Conservation (phyloP, 2,329 filamentous ascomycete genomes). For the Coniosporium tulheliwenetii region DNA sequence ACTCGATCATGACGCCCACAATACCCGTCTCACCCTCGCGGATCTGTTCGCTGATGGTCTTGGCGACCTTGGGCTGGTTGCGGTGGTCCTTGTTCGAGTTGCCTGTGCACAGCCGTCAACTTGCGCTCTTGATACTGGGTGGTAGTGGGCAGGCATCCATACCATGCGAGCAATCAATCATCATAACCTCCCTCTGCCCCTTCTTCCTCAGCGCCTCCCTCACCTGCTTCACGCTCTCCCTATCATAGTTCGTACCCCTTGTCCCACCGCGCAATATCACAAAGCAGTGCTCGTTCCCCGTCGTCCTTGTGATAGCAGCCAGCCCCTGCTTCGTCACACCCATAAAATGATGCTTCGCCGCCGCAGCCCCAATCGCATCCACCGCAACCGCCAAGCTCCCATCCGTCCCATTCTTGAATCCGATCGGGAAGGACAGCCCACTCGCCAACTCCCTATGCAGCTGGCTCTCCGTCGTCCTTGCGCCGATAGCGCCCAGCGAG, state of each 20-base stretch:
- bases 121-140: not conserved
- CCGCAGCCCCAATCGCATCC: slow-evolving; percentile 75
- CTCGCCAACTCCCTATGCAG: slow-evolving; percentile 91
- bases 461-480: slow-evolving; percentile 91
- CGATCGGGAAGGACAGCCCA: slow-evolving; percentile 90
- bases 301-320: slow-evolving; percentile 84
- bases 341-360: slow-evolving; percentile 89
- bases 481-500: slow-evolving; percentile 88
- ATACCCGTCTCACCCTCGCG: slow-evolving; percentile 76
- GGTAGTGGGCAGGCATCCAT: slow-evolving; percentile 13
- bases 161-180: slow-evolving; percentile 98
- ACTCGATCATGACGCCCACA: slow-evolving; percentile 97
- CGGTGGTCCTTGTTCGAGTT: slow-evolving; percentile 97
- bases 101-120: slow-evolving; percentile 35
- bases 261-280: slow-evolving; percentile 87
- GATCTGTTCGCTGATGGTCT: slow-evolving; percentile 68
- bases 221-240: slow-evolving; percentile 61
- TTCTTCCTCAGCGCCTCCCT: slow-evolving; percentile 70
- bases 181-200: slow-evolving; percentile 74
- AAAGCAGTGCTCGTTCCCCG: slow-evolving; percentile 93
- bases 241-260: slow-evolving; percentile 87
- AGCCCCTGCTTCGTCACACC: slow-evolving; percentile 96
- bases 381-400: slow-evolving; percentile 82
- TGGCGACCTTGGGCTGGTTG: slow-evolving; percentile 90
- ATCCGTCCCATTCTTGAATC: slow-evolving; percentile 99